phyloP scores from a whole-genome alignment of 768 basidiomycete genomes.

The Podaxis sp. region DNA sequence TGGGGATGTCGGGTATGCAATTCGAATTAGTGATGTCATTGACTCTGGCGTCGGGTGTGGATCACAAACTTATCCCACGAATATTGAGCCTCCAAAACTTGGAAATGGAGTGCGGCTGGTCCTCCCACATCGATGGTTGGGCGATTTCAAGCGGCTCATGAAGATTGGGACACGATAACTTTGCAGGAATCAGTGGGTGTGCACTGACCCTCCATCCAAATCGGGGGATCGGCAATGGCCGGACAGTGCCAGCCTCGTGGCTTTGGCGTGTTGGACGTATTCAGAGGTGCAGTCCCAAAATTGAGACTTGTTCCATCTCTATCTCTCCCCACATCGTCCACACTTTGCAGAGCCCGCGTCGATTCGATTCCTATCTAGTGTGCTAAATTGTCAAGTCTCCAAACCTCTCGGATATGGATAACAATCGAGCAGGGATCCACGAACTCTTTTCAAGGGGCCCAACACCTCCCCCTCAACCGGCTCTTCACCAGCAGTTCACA shows the following conservation, averaged over 20 bases:
- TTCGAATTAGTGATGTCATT: not conserved
- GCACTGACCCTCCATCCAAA: slow-evolving; percentile 6
- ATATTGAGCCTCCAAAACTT: not conserved
- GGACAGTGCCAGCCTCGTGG: slow-evolving; percentile 39
- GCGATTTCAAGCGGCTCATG: not conserved
- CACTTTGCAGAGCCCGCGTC: not conserved
- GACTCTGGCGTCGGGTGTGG: too few species aligned
- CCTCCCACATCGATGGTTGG: not conserved
- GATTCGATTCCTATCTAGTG: not conserved
- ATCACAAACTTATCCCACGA: not conserved
- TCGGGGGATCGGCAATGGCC: slow-evolving; percentile 23
- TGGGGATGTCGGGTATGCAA: not conserved
- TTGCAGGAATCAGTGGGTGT: not conserved
- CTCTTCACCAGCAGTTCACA: slow-evolving; percentile 15
- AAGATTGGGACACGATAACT: not conserved
- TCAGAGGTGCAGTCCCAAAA: slow-evolving; percentile 16
- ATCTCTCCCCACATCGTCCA: slow-evolving; percentile 8
- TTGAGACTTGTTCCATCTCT: slow-evolving; percentile 11
- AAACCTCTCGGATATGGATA: slow-evolving; percentile 15
- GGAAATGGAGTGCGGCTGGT: not conserved
- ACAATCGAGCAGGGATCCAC: slow-evolving; percentile 37
- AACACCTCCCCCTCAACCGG: slow-evolving; percentile 39
- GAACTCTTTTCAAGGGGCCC: slow-evolving; percentile 54
- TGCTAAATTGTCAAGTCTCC: slow-evolving; percentile 8
- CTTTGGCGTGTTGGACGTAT: slow-evolving; percentile 30